Base-by-base conservation (phyloP, 2,329 filamentous ascomycete genomes). In the Aureobasidium sp. region DNA sequence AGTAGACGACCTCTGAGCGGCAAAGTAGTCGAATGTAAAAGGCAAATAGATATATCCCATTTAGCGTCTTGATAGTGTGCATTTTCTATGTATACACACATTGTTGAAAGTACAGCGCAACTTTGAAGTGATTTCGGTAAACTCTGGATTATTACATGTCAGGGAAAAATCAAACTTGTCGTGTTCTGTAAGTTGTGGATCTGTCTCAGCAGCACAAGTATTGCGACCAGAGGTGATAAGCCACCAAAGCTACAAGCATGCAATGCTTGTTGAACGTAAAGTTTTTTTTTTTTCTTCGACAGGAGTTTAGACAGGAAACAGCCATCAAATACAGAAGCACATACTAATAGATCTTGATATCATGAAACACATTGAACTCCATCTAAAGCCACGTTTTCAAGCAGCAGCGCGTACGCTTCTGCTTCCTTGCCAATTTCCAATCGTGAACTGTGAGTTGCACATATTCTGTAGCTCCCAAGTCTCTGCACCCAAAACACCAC, bases 381-480 rank as follows among this genome's bases (percentile, higher is more conserved):
- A 39, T 2, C 5, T 14, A 4, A 13, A 3, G n/a, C n/a, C 13
- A 27, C 8, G 2, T 37, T 5, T 3, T 48, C 27, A 63, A 41
- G 57, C 48, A 1, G 39, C 42, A 51, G 37, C 48, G 10, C 55
- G 29, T 30, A 49, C 41, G 5, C 14, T 27, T 32, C 47, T 63
- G 27, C 59, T 64, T 32, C 62, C 41, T 21, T 61, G 51, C 74
- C 74, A 77, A 16, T 55, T 59, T 5, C 82, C 82, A 63, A 85
- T 70, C 0, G 79, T 84, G 65, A 81, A 85, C 70, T 85, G 83
- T 37, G 78, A 81, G 67, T 85, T 85, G 60, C 81, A 70, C 83
- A 85, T 86, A 66, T 85, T 85, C 5, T 80, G 84, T 5, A 87
- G 71, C 71, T 87, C 85, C 84, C 84, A 87, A n/a, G 78, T 81